Base-by-base conservation (phyloP, 495 filamentous ascomycete genomes). In the Parathielavia hyrcaniae region DNA sequence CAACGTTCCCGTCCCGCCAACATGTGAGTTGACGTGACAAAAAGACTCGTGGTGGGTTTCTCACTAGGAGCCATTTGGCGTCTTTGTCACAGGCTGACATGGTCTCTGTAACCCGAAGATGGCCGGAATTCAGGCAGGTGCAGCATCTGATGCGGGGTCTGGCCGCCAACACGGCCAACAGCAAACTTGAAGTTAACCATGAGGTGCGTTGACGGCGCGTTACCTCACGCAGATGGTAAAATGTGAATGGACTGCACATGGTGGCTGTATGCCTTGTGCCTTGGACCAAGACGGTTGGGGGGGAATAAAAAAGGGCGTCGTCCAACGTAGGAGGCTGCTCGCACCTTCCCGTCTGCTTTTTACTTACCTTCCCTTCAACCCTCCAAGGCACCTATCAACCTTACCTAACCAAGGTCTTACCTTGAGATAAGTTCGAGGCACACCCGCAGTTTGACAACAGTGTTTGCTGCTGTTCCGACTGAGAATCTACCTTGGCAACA, bases 101-200 rank as follows among this genome's bases (percentile, higher is more conserved):
- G 0, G 22, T 16, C 14, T 20, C 4, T 16, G 45, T 20, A 9
- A 9, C 8, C 50, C 8, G 26, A 43, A 39, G 5, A 22, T 4
- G 39, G 39, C 32, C 8, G 39, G 6, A 6, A 48, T 36, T 36
- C 23, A 58, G 55, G 55, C 55, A 58, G 47, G 36, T 45, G 36
- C 45, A 9, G 54, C 54, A 49, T n/a, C 13, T 1, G 4, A 43
- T 22, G 23, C 26, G 54, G 45, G 54, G 36, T 23, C 19, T 35
- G 45, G 54, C 16, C 22, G 17, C 32, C 34, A 2, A 13, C 54
- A 35, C 7, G 16, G 13, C 45, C 35, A 52, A 52, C 50, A 52
- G 6, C 35, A n/a, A 52, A 52, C 13, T 0, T 22, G 34, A 38
- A n/a, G 12, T 20, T 20, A n/a, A 52, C 39, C 13, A 0, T 22